Percentiles rank a stretch among this genome's conserved stretches.
These are phyloP conservation scores for Xenosphaeropsis pyriputrescens DNA, from an alignment of 2,329 filamentous ascomycete genomes.

Conservation along the genomic window DNA sequence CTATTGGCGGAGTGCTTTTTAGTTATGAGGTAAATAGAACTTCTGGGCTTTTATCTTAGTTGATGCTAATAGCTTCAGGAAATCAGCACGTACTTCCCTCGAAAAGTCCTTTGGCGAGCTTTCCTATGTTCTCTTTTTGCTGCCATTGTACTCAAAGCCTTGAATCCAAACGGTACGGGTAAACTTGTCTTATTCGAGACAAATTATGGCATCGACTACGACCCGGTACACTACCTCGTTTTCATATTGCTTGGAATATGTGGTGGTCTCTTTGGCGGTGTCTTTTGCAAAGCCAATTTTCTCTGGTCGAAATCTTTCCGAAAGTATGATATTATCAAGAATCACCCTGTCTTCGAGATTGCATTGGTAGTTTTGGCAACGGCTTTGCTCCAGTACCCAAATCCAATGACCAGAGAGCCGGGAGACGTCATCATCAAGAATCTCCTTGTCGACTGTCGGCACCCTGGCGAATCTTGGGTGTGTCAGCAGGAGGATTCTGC, in stretches of 20 bases:
- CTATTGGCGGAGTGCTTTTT: conserved; percentile 46
- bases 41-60: background rate
- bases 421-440: conserved; percentile 41
- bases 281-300: conserved; percentile 43
- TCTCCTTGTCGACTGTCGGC: conserved; percentile 36
- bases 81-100: conserved; percentile 43
- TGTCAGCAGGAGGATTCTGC: conserved; percentile 30
- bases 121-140: conserved; percentile 42
- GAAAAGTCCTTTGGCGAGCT: conserved; percentile 41
- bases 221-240: conserved; percentile 36
- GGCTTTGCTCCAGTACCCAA: conserved; percentile 38
- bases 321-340: conserved; percentile 33
- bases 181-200: conserved; percentile 47
- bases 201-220: conserved; percentile 39
- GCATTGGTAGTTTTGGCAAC: conserved; percentile 36
- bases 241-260: conserved; percentile 39
- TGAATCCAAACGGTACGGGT: conserved; percentile 45
- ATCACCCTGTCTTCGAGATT: conserved; percentile 39
- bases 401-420: conserved; percentile 35
- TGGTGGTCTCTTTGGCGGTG: conserved; percentile 42
- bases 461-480: conserved; percentile 26
- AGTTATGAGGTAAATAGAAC: conserved; percentile 29
- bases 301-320: conserved; percentile 40
- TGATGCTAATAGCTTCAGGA: conserved; percentile 21
- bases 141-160: conserved; percentile 35